Conservation (phyloP, 1,284 basidiomycete genomes). For the Malassezia restricta region DNA sequence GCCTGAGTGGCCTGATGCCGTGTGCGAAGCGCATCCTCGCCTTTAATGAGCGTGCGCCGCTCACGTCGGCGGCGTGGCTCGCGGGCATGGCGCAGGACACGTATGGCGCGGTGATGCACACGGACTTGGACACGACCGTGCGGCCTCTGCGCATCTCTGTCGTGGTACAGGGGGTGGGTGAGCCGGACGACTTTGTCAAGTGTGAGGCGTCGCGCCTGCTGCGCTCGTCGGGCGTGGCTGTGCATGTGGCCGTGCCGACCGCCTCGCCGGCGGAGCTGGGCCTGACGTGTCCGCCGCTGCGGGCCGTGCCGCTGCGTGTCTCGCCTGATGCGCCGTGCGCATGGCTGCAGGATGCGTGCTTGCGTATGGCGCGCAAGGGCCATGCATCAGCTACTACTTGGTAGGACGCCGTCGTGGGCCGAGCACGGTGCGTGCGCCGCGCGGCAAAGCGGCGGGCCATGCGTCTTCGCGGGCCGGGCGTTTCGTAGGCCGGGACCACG, state of each 20-base stretch:
- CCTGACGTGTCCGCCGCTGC: neutral
- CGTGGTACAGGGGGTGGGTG: conserved; percentile 79
- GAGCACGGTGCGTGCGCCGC: neutral
- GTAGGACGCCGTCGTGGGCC: conserved; percentile 8
- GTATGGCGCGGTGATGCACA: neutral
- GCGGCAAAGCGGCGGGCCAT: neutral
- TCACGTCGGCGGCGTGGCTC: conserved; percentile 10
- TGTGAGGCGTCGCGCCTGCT: conserved; percentile 76
- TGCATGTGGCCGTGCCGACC: conserved; percentile 54
- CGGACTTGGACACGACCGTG: neutral
- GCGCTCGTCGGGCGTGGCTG: conserved; percentile 61
- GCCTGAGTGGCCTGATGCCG: conserved; percentile 72
- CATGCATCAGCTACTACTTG: neutral
- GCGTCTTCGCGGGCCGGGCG: conserved; percentile 5
- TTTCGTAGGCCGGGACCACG: too few relatives aligned
- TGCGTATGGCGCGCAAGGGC: conserved; percentile 25
- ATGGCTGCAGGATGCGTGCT: conserved; percentile 26
- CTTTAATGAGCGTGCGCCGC: conserved; percentile 24
- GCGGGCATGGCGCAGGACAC: neutral
- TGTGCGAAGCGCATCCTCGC: conserved; percentile 75
- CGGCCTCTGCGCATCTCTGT: conserved; percentile 52
- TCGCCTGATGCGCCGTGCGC: neutral
- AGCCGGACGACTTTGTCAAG: conserved; percentile 87
- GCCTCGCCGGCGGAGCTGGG: conserved; percentile 26
- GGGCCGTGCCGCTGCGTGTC: conserved; percentile 2